Evolutionary conservation across 2,329 filamentous ascomycete genomes (phyloP).

Genomic region (Orbilia quercus): DNA sequence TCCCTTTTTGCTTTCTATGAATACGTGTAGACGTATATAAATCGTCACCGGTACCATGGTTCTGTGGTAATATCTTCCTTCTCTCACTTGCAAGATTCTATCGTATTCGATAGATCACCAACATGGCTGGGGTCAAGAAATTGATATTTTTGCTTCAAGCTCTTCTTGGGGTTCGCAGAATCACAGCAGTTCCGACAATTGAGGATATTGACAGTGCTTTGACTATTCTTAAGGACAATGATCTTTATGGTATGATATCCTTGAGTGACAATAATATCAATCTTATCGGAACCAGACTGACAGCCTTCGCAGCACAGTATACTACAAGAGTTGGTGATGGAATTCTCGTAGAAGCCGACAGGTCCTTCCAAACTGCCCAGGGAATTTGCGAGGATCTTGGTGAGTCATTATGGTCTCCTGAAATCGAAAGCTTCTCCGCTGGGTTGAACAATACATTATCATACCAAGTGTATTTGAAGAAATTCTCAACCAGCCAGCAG

Average conservation of each 20-base stretch:
- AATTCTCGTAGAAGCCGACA: slow-evolving; percentile 19
- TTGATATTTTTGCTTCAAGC: slow-evolving; percentile 1
- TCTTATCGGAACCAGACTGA: slow-evolving; percentile 6
- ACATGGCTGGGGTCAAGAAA: not conserved
- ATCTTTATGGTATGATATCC: slow-evolving; percentile 26
- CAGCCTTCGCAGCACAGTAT: slow-evolving; percentile 23
- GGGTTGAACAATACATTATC: slow-evolving; percentile 35
- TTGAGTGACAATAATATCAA: not conserved
- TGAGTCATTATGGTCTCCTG: slow-evolving; percentile 33
- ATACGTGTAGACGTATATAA: not conserved
- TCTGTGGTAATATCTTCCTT: not conserved
- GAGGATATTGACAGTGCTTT: slow-evolving; percentile 22
- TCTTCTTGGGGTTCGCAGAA: not conserved
- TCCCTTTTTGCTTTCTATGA: not conserved
- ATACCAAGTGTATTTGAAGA: slow-evolving; percentile 38
- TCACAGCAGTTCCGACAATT: not conserved
- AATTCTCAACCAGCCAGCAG: slow-evolving; percentile 20
- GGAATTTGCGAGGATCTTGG: slow-evolving; percentile 14
- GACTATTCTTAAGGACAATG: slow-evolving; percentile 36
- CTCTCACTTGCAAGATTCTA: not conserved
- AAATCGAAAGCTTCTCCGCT: slow-evolving; percentile 21
- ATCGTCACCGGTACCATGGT: not conserved
- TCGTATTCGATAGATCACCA: not conserved
- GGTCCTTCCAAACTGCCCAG: slow-evolving; percentile 1
- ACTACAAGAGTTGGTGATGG: slow-evolving; percentile 17